A percentile compares a stretch with the other conserved stretches of the same genome.
Conservation (phyloP, 345 rosid species). For the Sonneratia alba region DNA sequence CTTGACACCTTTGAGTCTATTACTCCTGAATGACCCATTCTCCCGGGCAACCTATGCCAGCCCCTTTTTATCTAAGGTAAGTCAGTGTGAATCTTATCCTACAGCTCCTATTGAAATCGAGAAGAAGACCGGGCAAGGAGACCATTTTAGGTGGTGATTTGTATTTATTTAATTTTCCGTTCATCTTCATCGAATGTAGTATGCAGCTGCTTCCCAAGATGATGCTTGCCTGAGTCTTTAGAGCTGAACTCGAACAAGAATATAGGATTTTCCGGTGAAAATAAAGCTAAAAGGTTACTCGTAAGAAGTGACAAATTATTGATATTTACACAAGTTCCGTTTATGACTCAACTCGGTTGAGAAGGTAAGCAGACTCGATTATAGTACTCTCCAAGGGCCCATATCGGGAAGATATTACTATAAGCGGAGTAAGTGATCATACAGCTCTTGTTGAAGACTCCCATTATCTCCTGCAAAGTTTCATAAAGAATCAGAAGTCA, state of each 20-base stretch:
- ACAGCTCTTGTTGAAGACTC: conserved; percentile 25
- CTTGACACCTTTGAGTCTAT: background rate
- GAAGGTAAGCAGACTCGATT: background rate
- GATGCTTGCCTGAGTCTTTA: background rate
- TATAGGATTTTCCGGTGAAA: background rate
- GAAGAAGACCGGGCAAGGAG: too few species aligned
- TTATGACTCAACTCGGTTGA: background rate
- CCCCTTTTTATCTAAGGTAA: background rate
- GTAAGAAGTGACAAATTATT: background rate
- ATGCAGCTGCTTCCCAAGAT: background rate
- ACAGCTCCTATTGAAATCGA: too few species aligned
- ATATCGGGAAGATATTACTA: conserved; percentile 22
- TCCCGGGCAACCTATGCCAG: background rate
- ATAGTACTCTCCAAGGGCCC: conserved; percentile 26
- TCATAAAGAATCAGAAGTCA: background rate
- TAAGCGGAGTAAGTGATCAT: conserved; percentile 21
- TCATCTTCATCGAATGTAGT: too few species aligned
- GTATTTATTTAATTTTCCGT: too few species aligned
- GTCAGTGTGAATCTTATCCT: background rate
- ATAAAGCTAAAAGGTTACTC: too few species aligned
- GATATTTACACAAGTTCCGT: background rate
- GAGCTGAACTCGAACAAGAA: background rate
- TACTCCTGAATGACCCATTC: background rate
- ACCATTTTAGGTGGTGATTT: too few species aligned
- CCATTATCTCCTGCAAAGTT: conserved; percentile 20